A percentile compares a stretch with the other conserved stretches of the same genome.
Evolutionary conservation across 2,329 filamentous ascomycete species (phyloP).

Genomic region (Colletotrichum trifolii): DNA sequence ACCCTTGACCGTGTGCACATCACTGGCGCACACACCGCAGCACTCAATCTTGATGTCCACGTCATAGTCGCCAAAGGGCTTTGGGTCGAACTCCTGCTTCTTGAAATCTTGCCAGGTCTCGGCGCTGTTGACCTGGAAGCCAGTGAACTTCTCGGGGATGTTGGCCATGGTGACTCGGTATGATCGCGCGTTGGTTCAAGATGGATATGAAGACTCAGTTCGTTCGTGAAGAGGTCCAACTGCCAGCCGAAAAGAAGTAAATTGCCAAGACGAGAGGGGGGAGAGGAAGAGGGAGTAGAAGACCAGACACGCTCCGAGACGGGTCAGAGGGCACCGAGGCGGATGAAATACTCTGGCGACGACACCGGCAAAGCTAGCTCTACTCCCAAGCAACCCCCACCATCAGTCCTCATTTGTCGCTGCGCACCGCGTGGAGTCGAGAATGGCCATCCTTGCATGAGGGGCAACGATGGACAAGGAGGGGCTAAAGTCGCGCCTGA

Average conservation of each 20-base stretch:
- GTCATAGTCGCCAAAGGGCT: constrained; percentile 88
- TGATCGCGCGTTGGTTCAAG: constrained; percentile 5
- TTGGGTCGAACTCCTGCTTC: constrained; percentile 82
- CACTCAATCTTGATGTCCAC: constrained; percentile 88
- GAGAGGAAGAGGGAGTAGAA: not conserved
- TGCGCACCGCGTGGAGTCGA: constrained; percentile 16
- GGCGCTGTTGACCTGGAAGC: constrained; percentile 68
- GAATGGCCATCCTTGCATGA: constrained; percentile 28
- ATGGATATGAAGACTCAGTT: not conserved
- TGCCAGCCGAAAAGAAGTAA: not conserved
- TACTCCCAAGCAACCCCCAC: constrained; percentile 20
- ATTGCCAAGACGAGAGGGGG: constrained; percentile 18
- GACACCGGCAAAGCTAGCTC: constrained; percentile 15
- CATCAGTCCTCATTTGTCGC: constrained; percentile 26
- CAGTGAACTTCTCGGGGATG: constrained; percentile 69
- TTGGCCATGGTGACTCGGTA: constrained; percentile 52
- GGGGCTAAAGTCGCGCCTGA: constrained; percentile 32
- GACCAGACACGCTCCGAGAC: constrained; percentile 1
- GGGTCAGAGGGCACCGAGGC: constrained; percentile 20
- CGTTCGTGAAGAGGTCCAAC: not conserved
- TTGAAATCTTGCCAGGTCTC: constrained; percentile 70
- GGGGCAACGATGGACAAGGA: constrained; percentile 30
- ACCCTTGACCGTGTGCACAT: constrained; percentile 76
- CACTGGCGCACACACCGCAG: constrained; percentile 80
- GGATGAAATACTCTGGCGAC: constrained; percentile 36